A percentile compares a stretch with the other conserved stretches of the same genome.
Conservation (phyloP, 2,329 filamentous ascomycete species). For the Cercospora brassicicola region DNA sequence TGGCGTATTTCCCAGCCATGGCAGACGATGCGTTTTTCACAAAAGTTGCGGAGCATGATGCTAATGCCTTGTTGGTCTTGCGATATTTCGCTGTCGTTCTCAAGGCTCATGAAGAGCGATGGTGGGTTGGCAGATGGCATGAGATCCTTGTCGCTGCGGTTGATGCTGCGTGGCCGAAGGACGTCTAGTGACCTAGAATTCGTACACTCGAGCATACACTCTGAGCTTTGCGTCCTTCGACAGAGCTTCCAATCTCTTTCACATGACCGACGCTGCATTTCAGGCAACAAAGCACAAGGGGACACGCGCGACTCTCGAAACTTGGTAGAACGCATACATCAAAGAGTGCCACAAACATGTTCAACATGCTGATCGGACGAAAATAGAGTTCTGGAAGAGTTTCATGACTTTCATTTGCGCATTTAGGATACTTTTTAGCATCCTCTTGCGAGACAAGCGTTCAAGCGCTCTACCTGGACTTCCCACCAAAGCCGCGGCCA, state of each 20-base stretch:
- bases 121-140: constrained; percentile 33
- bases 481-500: constrained; percentile 26
- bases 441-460: not conserved
- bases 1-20: constrained; percentile 31
- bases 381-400: not conserved
- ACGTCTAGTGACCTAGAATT: not conserved
- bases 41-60: constrained; percentile 24
- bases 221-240: not conserved
- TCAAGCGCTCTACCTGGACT: constrained; percentile 18
- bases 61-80: constrained; percentile 28
- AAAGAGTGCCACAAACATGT: too few relatives aligned
- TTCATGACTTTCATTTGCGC: not conserved
- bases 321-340: not conserved
- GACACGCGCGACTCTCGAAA: not conserved
- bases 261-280: not conserved
- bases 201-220: not conserved
- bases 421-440: not conserved
- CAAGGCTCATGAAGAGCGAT: constrained; percentile 22
- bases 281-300: not conserved
- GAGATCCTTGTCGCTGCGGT: constrained; percentile 26
- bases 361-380: not conserved
- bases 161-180: constrained; percentile 10
- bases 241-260: not conserved
- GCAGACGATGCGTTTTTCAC: constrained; percentile 29
- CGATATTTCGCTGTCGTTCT: constrained; percentile 26